phyloP scores from a whole-genome alignment of 192 early-diverging fungal species.

The Backusella westeae region DNA sequence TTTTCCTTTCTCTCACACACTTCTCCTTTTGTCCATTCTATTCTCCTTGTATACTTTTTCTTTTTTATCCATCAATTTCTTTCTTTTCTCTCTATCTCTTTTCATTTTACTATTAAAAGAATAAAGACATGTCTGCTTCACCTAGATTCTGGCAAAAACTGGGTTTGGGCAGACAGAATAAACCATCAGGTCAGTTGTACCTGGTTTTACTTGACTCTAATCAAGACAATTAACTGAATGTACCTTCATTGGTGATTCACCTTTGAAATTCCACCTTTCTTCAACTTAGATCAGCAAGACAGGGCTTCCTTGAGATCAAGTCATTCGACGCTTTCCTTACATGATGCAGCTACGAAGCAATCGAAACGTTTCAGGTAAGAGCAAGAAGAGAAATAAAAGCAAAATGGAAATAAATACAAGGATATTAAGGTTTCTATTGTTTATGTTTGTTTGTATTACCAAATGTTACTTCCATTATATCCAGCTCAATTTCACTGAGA shows the following conservation, averaged over 20 bases:
- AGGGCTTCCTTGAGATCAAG: not conserved
- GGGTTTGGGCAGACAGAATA: constrained; percentile 11
- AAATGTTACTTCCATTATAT: not conserved
- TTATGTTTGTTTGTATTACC: not conserved
- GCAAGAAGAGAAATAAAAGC: not conserved
- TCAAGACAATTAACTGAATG: not conserved
- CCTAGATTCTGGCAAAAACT: constrained; percentile 19
- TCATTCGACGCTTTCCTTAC: not conserved
- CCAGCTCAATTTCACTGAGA: not conserved
- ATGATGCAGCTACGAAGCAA: not conserved
- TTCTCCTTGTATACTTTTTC: not conserved
- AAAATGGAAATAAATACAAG: not conserved
- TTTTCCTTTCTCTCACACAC: constrained; percentile 4
- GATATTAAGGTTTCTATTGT: not conserved
- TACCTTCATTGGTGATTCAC: no score
- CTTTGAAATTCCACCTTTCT: not conserved
- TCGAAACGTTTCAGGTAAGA: constrained; percentile 6
- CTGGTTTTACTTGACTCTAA: not conserved
- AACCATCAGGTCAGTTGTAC: not conserved
- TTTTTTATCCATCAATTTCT: not conserved
- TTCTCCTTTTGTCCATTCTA: constrained; percentile 1
- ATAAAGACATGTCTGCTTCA: constrained; percentile 14
- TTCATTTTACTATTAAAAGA: not conserved
- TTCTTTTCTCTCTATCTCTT: no score
- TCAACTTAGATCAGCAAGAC: constrained; percentile 4